Evolutionary conservation across 2,329 filamentous ascomycete species (phyloP).

Genomic region (Cladosporium sp.): DNA sequence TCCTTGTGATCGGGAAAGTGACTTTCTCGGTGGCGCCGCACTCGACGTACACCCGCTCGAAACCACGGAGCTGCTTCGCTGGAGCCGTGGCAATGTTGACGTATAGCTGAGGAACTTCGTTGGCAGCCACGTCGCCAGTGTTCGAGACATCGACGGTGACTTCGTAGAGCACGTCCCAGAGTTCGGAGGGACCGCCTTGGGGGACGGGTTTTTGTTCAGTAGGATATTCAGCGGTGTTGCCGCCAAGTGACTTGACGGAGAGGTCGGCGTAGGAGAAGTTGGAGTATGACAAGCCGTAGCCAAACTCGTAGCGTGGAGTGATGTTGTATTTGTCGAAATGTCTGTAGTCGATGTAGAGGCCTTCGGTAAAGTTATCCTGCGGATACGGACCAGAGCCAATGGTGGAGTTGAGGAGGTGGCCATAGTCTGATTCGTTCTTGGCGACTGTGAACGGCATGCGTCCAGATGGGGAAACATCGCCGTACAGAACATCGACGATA

Average conservation of each 20-base stretch:
- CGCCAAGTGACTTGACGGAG: constrained; percentile 33
- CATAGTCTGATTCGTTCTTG: constrained; percentile 18
- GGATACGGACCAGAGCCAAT: constrained; percentile 7
- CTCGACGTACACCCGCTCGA: constrained; percentile 35
- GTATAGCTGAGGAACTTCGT: constrained; percentile 55
- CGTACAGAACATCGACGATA: constrained; percentile 37
- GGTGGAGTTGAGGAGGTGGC: constrained; percentile 29
- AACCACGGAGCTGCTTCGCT: constrained; percentile 35
- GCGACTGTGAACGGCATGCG: constrained; percentile 46
- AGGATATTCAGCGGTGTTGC: constrained; percentile 48
- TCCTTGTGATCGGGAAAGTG: constrained; percentile 35
- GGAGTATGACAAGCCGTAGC: constrained; percentile 77
- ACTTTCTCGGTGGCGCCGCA: constrained; percentile 24
- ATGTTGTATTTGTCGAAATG: constrained; percentile 73
- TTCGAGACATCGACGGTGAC: constrained; percentile 48
- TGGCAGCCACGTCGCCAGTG: constrained; percentile 45
- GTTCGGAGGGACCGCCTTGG: constrained; percentile 39
- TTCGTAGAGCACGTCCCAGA: constrained; percentile 47
- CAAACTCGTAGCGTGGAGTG: constrained; percentile 74
- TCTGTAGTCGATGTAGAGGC: constrained; percentile 80
- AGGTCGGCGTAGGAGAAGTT: constrained; percentile 59
- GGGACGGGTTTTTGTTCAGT: constrained; percentile 44
- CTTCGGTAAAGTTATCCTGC: constrained; percentile 75
- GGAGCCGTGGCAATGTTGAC: constrained; percentile 41
- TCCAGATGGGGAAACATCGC: constrained; percentile 36